These are phyloP conservation scores for Starmera stellimalicola DNA, from an alignment of 1,139 yeast genomes.

Conservation along the genomic window DNA sequence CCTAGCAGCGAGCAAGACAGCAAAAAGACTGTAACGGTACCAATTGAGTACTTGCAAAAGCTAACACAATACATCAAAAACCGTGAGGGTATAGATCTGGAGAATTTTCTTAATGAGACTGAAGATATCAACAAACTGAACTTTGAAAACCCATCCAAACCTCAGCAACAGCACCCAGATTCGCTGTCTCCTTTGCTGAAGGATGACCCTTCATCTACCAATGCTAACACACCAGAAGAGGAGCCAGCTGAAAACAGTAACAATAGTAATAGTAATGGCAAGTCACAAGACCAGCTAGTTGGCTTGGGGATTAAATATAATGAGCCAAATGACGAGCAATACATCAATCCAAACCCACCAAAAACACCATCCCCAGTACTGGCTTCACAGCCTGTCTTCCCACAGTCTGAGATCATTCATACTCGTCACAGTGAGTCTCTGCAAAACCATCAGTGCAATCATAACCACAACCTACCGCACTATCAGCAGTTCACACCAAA, in stretches of 20 bases:
- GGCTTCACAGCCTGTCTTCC: slow-evolving; percentile 21
- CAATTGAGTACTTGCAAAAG: slow-evolving; percentile 37
- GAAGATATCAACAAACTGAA: slow-evolving; percentile 6
- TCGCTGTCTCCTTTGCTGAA: slow-evolving; percentile 1
- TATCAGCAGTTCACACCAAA: slow-evolving; percentile 10
- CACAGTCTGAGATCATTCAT: slow-evolving; percentile 1
- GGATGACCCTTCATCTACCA: slow-evolving; percentile 1
- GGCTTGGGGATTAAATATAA: slow-evolving; percentile 4
- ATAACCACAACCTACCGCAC: too few species aligned
- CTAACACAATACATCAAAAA: slow-evolving; percentile 18
- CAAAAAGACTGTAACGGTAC: slow-evolving; percentile 26
- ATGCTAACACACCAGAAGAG: slow-evolving; percentile 2
- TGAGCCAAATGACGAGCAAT: slow-evolving; percentile 6
- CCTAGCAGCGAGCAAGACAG: too few species aligned
- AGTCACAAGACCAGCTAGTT: neutral
- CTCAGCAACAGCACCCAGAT: slow-evolving; percentile 2
- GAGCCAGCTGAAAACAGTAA: neutral
- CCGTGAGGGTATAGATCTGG: slow-evolving; percentile 14
- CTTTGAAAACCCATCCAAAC: neutral
- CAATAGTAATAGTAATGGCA: neutral
- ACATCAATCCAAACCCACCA: slow-evolving; percentile 10
- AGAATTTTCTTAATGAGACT: slow-evolving; percentile 9
- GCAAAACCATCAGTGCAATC: neutral
- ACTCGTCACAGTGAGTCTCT: too few species aligned
- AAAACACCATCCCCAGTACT: slow-evolving; percentile 28